phyloP scores from a whole-genome alignment of 306 rosid genomes.

The Lathyrus tuberosus region DNA sequence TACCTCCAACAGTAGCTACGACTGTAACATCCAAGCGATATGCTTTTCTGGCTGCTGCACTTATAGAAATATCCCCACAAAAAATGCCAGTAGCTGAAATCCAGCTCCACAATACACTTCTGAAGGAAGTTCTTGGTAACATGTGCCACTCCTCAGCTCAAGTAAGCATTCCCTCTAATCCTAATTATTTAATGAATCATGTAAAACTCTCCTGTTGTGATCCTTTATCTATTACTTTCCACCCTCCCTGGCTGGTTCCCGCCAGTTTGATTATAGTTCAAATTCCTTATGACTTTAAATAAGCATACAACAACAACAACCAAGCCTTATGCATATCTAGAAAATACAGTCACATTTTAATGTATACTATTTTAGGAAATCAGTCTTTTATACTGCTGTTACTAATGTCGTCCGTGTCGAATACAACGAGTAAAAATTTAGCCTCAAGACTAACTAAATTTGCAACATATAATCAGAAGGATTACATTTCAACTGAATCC shows the following conservation, averaged over 20 bases:
- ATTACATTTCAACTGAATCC: conserved; percentile 6
- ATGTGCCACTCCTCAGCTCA: conserved; percentile 99
- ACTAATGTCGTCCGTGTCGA: background rate
- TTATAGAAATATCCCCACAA: conserved; percentile 86
- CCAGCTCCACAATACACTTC: conserved; percentile 73
- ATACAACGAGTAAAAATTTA: background rate
- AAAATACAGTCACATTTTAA: conserved; percentile 12
- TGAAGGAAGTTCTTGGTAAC: conserved; percentile 82
- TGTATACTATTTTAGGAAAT: conserved; percentile 12
- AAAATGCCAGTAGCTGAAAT: conserved; percentile 80
- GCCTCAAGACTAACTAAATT: conserved; percentile 22
- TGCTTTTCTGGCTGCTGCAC: conserved; percentile 93
- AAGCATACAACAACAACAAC: background rate
- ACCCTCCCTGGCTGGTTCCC: conserved; percentile 16
- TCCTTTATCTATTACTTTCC: conserved; percentile 10
- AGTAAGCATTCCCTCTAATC: conserved; percentile 58
- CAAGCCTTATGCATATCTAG: background rate
- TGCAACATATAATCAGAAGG: conserved; percentile 3
- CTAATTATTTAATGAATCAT: conserved; percentile 35
- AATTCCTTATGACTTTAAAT: conserved; percentile 16
- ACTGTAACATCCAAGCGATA: conserved; percentile 88
- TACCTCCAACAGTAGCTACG: conserved; percentile 88
- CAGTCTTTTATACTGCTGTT: background rate
- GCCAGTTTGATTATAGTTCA: conserved; percentile 5
- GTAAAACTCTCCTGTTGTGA: conserved; percentile 13